Evolutionary conservation across 768 basidiomycete genomes (phyloP), one percentile per base, ranked within the genome.

Genomic region (Trametopsis cervina): DNA sequence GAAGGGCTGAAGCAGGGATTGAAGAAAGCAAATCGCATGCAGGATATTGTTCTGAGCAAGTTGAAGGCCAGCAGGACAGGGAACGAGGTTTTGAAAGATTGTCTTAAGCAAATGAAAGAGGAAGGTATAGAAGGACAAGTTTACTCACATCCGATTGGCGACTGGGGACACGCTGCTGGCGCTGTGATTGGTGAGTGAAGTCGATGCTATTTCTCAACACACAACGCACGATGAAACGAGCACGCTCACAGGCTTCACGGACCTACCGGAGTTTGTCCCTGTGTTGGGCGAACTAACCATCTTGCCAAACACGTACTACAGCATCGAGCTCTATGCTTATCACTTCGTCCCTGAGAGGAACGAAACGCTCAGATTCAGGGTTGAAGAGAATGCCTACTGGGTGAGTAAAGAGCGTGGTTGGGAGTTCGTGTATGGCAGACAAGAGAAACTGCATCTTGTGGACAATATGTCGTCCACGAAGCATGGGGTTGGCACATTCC

Each of bases 101-200:
- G 67, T 39, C 59, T 72, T 29, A 62, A 57, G n/a, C 67, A 70
- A 51, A 78, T 78, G 74, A 61, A 64, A 46, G 38, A 47, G 10
- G 72, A 74, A 54, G 69, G 64, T 3, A 69, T 79, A 40, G 56
- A 70, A 26, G 77, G 77, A 0, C 69, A 72, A 54, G 69, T 78
- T 24, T 79, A 71, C 52, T 73, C 63, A 25, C 75, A 79, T 61
- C 75, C 77, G 5, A 77, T 79, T 36, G 74, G 77, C 21, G 76
- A 76, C 54, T 78, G 72, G 68, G 77, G 76, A 13, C 76, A 79
- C 58, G 69, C 70, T 35, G 70, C 76, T 12, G 76, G 76, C 2
- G 68, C 72, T 40, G 68, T 76, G 12, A 72, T 77, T 20, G 75
- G 74, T 66, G 57, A 55, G 67, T 47, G 49, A 6, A n/a, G 52